Base-by-base conservation (phyloP, 2,329 filamentous ascomycete species). In the Ceratocystis destructans region DNA sequence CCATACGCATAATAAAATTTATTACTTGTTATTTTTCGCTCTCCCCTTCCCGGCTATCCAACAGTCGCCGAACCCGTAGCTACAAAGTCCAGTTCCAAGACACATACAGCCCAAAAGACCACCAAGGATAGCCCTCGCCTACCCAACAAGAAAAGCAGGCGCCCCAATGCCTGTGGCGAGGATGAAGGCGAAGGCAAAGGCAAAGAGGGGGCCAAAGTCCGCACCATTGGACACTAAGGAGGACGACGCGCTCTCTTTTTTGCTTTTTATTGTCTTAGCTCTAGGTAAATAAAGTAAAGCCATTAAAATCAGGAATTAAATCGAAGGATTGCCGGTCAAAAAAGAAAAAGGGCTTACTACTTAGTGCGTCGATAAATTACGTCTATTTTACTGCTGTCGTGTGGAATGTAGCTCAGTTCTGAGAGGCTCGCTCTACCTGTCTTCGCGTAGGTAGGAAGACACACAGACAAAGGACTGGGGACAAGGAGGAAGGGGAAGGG, bases 301-400 rank as follows among this genome's bases (percentile, higher is more conserved):
- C 55, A 20, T 37, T 59, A 59, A 59, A 59, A 22, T 59, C 55
- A 31, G 12, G 25, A 37, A 59, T 59, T 59, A 59, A 59, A 37
- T 22, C 28, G 5, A 20, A 31, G 5, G 0, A 57, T 15, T 57
- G 4, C 3, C 25, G 5, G 25, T 3, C 22, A 6, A 2, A 5
- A 33, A 31, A 22, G 5, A 50, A 55, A 22, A 22, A 17, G 4
- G 7, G 28, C 12, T 17, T n/a, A 8, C 48, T 20, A 25, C 15
- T 15, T 41, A 15, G 12, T 4, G 10, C n/a, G 17, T 57, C 10
- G 12, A 33, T 57, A 57, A 57, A 57, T 31, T 55, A 25, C 7
- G 25, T 20, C 10, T 59, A 10, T 59, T 59, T 59, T 37, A 8
- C n/a, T 37, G 4, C 55, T 59, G 28, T 7, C 5, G 55, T 12